Percentiles rank a stretch among this genome's conserved stretches.
These are phyloP conservation scores for Erythrophleum fordii DNA, from an alignment of 306 rosid species.

Conservation along the genomic window DNA sequence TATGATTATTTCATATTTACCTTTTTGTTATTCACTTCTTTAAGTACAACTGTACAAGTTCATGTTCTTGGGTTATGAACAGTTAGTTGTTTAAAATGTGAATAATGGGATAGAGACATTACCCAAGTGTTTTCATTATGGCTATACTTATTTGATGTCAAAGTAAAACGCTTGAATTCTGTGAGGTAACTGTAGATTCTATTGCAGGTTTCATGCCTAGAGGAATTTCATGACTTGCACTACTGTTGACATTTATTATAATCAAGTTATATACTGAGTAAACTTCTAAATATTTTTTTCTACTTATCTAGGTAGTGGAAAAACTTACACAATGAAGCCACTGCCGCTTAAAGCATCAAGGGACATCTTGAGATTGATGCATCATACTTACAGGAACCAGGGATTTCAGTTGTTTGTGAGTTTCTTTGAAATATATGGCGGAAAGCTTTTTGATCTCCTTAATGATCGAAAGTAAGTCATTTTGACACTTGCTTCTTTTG, in stretches of 20 bases:
- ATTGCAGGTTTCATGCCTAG: conserved; percentile 24
- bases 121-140: conserved; percentile 2
- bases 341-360: conserved; percentile 91
- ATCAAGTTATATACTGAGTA: conserved; percentile 1
- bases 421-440: conserved; percentile 94
- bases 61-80: conserved; percentile 15
- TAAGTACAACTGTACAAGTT: conserved; percentile 3
- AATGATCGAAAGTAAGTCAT: conserved; percentile 79
- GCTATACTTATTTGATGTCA: conserved; percentile 3
- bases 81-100: conserved; percentile 13
- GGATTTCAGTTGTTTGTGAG: conserved; percentile 89
- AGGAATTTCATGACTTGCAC: conserved; percentile 26
- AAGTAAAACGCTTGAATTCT: not conserved
- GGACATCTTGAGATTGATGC: conserved; percentile 89
- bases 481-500: conserved; percentile 15
- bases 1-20: not conserved
- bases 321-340: conserved; percentile 93
- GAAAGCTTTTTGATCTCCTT: conserved; percentile 91
- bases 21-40: conserved; percentile 19
- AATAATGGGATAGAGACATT: conserved; percentile 8
- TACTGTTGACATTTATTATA: conserved; percentile 12
- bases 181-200: not conserved
- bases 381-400: conserved; percentile 81
- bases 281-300: conserved; percentile 33
- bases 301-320: conserved; percentile 74